These are phyloP conservation scores for Trifolium pratense DNA, from an alignment of 306 rosid species.

Conservation along the genomic window DNA sequence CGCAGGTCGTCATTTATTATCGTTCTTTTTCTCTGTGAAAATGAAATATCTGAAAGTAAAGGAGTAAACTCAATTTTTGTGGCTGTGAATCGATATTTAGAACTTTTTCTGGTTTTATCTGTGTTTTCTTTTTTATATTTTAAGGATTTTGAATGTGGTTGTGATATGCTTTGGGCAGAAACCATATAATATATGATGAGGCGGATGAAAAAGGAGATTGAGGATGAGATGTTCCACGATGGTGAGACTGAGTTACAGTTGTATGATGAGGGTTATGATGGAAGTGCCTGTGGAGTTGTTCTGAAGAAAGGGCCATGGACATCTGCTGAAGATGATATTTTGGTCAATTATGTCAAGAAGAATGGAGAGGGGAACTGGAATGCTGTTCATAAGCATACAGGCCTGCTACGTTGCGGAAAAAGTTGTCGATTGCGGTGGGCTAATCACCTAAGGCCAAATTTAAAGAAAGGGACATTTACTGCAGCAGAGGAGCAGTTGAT, in stretches of 20 bases:
- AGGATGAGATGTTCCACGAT: constrained; percentile 55
- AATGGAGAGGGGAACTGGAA: constrained; percentile 99
- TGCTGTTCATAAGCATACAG: constrained; percentile 96
- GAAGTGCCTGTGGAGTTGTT: constrained; percentile 44
- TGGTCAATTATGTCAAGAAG: constrained; percentile 86
- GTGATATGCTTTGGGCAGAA: constrained; percentile 48
- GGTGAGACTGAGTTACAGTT: constrained; percentile 55
- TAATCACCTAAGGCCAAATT: constrained; percentile 95
- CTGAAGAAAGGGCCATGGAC: constrained; percentile 99
- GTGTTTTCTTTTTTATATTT: constrained; percentile 1
- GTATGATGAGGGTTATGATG: constrained; percentile 64
- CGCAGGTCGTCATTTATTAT: constrained; percentile 13
- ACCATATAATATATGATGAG: constrained; percentile 60
- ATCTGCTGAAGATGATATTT: constrained; percentile 79
- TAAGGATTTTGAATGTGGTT: constrained; percentile 31
- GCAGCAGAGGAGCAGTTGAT: constrained; percentile 79
- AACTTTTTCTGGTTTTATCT: constrained; percentile 33
- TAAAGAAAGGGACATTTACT: constrained; percentile 91
- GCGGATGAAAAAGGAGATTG: constrained; percentile 54
- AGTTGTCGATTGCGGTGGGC: constrained; percentile 99
- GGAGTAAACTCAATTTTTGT: constrained; percentile 25
- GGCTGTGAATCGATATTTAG: constrained; percentile 23
- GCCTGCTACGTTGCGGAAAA: constrained; percentile 89
- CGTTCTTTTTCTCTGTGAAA: background rate
- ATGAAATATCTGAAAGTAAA: constrained; percentile 19